Conservation (phyloP, 257 asterid species). For the Eucommia ulmoides region DNA sequence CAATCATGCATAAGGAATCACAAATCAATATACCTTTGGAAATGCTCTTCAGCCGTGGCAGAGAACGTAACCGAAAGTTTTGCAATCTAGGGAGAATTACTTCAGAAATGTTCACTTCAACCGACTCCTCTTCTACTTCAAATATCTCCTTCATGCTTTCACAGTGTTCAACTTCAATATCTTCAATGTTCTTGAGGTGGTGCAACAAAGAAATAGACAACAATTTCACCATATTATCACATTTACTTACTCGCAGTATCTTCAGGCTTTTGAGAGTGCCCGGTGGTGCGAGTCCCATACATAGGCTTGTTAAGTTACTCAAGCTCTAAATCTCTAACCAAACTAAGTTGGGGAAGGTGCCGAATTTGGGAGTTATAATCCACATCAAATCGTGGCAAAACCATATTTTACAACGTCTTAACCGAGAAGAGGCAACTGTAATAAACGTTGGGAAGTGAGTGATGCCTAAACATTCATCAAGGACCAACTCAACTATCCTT, state of each 20-base stretch:
- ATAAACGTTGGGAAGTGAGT: constrained; percentile 11
- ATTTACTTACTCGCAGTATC: constrained; percentile 14
- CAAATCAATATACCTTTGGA: constrained; percentile 14
- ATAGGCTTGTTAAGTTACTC: constrained; percentile 8
- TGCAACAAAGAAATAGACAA: constrained; percentile 14
- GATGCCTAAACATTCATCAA: constrained; percentile 8
- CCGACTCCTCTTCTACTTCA: neutral
- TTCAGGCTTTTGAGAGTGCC: constrained; percentile 11
- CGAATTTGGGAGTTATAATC: constrained; percentile 6
- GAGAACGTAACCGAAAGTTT: constrained; percentile 10
- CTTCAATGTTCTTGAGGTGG: constrained; percentile 10
- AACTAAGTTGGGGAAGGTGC: constrained; percentile 15
- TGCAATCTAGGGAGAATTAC: constrained; percentile 11
- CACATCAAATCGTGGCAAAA: constrained; percentile 14
- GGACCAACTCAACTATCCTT: constrained; percentile 11
- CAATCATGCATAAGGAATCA: constrained; percentile 13
- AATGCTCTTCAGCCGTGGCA: constrained; percentile 14
- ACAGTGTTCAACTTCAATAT: constrained; percentile 13
- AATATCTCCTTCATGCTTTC: constrained; percentile 9
- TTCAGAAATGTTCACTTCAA: constrained; percentile 2
- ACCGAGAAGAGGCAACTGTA: constrained; percentile 4
- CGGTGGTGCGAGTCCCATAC: constrained; percentile 5
- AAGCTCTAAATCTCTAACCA: constrained; percentile 14
- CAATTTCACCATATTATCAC: constrained; percentile 10
- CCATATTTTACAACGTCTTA: constrained; percentile 6